A percentile compares a stretch with the other conserved stretches of the same genome.
Evolutionary conservation across 257 asterid genomes (phyloP).

Genomic region (Scutellaria baicalensis): DNA sequence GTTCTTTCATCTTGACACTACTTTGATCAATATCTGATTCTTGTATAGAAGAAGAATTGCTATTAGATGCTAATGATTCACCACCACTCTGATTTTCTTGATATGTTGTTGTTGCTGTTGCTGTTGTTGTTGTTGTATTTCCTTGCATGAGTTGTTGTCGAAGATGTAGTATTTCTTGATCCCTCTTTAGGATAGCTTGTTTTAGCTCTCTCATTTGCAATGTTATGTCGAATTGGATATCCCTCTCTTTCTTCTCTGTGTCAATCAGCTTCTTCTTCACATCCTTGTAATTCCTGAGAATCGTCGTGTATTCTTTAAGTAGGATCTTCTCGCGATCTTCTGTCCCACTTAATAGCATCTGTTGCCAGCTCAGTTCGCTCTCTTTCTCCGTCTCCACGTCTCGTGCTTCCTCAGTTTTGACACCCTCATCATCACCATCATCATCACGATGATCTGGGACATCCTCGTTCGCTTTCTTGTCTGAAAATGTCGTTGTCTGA

Average conservation of each 20-base stretch:
- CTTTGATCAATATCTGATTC: background rate
- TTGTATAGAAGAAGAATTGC: background rate
- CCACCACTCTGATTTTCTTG: background rate
- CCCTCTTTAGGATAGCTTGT: constrained; percentile 47
- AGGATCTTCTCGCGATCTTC: constrained; percentile 75
- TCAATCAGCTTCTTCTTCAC: constrained; percentile 59
- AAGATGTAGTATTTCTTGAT: constrained; percentile 58
- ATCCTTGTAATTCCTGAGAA: constrained; percentile 76
- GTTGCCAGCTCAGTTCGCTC: constrained; percentile 58
- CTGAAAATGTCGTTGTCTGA: constrained; percentile 16
- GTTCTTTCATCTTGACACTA: too few relatives aligned
- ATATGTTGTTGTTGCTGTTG: too few relatives aligned
- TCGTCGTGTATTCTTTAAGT: constrained; percentile 58
- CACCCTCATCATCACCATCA: constrained; percentile 3
- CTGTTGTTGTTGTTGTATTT: constrained; percentile 11
- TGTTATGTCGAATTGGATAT: constrained; percentile 49
- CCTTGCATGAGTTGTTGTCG: constrained; percentile 25
- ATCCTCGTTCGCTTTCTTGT: constrained; percentile 13
- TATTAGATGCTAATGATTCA: background rate
- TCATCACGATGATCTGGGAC: background rate
- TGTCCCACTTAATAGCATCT: constrained; percentile 59
- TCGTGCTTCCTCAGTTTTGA: background rate
- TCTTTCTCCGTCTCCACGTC: constrained; percentile 21
- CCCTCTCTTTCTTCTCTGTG: constrained; percentile 59
- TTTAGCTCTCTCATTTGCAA: constrained; percentile 63